Evolutionary conservation across 1,284 basidiomycete species (phyloP), one percentile per base, ranked within the genome.

Genomic region (Marasmius sp.): DNA sequence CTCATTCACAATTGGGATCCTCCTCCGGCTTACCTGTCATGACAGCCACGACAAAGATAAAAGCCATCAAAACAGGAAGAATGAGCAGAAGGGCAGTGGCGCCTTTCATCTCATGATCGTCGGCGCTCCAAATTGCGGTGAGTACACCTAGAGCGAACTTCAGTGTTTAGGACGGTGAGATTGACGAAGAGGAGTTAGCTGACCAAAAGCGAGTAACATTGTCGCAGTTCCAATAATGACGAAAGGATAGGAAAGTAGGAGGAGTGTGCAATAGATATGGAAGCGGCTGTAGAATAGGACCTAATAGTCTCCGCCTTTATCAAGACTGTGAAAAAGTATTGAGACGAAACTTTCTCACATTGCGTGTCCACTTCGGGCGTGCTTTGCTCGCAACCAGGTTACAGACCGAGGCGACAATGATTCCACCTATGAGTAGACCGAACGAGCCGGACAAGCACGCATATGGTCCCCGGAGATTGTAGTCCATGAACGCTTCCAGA

Each of bases 171-270:
- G 5, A 7, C 6, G 20, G 43, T 5, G 43, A 7, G 43, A 45
- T 16, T 41, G 43, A 16, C 20, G 5, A 14, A 45, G 20, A 45
- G 5, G 6, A 45, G 6, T 14, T 6, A 45, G 43, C 43, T 14
- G 14, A 45, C 43, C 43, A 16, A 45, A 7, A 5, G 14, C 14
- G 12, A 45, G 20, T 5, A 7, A 61, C 34, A 67, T 74, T 6
- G 72, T 74, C 47, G 36, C 58, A n/a, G 12, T 59, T 52, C 58
- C 36, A 33, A 36, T 20, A 18, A 20, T 12, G 58, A 37, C 39
- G 54, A 60, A 34, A 41, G 58, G 36, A 52, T 51, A 18, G 50
- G 34, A 34, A 48, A 49, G 39, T 11, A 58, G 18, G 56, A 39
- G 10, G 18, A 47, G 34, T 33, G 56, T 27, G 41, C 41, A 47